A percentile compares a stretch with the other conserved stretches of the same genome.
Conservation (phyloP, 2,329 filamentous ascomycete genomes). For the Nemania abortiva region DNA sequence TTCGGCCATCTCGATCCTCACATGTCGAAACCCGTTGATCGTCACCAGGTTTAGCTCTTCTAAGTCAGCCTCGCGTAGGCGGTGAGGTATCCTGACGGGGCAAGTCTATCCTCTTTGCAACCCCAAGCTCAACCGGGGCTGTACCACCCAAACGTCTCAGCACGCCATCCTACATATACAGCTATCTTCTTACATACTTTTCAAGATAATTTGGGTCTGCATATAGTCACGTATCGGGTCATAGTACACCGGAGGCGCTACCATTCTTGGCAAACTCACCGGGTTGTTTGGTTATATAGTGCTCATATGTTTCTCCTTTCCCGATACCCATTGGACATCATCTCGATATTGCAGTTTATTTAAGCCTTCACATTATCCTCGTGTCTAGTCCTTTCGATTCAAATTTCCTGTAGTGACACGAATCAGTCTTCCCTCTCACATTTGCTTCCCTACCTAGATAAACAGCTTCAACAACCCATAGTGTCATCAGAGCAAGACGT, state of each 20-base stretch:
- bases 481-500: constrained; percentile 19
- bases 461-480: constrained; percentile 1
- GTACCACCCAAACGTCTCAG: constrained; percentile 21
- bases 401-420: constrained; percentile 21
- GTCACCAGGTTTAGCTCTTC: constrained; percentile 35
- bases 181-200: constrained; percentile 14
- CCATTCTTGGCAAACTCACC: constrained; percentile 35
- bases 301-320: constrained; percentile 30
- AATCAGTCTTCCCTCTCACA: background rate
- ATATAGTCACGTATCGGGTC: constrained; percentile 22
- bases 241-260: constrained; percentile 29
- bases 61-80: constrained; percentile 32
- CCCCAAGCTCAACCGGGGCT: constrained; percentile 19
- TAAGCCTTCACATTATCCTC: constrained; percentile 7
- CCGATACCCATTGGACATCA: constrained; percentile 12
- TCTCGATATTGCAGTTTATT: constrained; percentile 22
- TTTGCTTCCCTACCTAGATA: constrained; percentile 5
- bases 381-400: background rate
- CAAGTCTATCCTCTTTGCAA: constrained; percentile 25
- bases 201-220: constrained; percentile 17
- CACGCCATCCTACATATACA: constrained; percentile 23
- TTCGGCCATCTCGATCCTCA: constrained; percentile 39
- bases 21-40: constrained; percentile 32
- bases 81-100: constrained; percentile 22
- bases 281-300: constrained; percentile 35